phyloP scores from a whole-genome alignment of 371 early-diverging fungal genomes.

The Choanephora cucurbitarum region DNA sequence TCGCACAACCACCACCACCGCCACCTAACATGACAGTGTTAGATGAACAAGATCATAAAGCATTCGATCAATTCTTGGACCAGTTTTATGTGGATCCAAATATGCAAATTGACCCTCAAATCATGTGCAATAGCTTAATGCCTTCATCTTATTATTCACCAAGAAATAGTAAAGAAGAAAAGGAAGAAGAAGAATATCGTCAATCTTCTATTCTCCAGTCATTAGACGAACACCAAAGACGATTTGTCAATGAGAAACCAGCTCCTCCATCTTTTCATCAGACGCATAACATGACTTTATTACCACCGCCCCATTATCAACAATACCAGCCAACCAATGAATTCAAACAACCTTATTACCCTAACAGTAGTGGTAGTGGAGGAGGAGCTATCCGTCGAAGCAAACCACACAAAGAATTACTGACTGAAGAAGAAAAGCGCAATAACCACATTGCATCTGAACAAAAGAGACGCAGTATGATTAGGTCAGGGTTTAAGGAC shows the following conservation, averaged over 20 bases:
- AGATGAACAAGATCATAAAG: slow-evolving; percentile 46
- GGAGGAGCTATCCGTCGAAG: slow-evolving; percentile 29
- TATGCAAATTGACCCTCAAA: slow-evolving; percentile 27
- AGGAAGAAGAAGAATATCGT: slow-evolving; percentile 28
- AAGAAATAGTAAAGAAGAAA: not conserved
- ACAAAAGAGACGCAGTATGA: slow-evolving; percentile 84
- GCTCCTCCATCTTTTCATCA: not conserved
- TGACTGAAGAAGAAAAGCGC: slow-evolving; percentile 85
- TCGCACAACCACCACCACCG: slow-evolving; percentile 11
- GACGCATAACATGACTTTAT: not conserved
- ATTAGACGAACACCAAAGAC: slow-evolving; percentile 38
- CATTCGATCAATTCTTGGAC: slow-evolving; percentile 48
- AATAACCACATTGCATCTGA: slow-evolving; percentile 90
- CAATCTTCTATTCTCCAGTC: slow-evolving; percentile 39
- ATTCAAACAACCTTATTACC: not conserved
- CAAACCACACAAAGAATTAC: slow-evolving; percentile 60
- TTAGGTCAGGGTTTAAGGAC: slow-evolving; percentile 78
- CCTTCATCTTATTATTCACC: slow-evolving; percentile 9
- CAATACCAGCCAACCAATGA: not conserved
- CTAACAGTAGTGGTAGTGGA: too few species aligned
- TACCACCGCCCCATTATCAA: slow-evolving; percentile 1
- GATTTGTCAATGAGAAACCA: slow-evolving; percentile 6
- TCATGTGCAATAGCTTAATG: slow-evolving; percentile 12
- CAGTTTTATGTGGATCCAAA: slow-evolving; percentile 47
- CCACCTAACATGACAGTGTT: slow-evolving; percentile 27